Evolutionary conservation across 78 protist species (phyloP), one percentile per base, ranked within the genome.

Genomic region (Pigoraptor vietnamica): DNA sequence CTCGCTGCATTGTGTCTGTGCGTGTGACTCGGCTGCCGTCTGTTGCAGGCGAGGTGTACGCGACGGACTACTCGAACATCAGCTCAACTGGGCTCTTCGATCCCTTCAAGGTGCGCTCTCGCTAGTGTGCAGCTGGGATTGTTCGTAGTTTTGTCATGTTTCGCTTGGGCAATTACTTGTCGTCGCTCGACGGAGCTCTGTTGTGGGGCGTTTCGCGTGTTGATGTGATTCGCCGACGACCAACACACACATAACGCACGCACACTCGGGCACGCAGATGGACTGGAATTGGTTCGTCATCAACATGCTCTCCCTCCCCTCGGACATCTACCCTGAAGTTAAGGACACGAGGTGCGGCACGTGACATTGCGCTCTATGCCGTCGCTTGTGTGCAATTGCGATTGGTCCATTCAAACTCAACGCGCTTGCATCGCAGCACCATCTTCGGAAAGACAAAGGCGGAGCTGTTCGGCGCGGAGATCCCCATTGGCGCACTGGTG

Each of bases 1-100:
- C n/a, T n/a, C n/a, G 67, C 14, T 48, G 67, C 14, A 21, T 48
- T 48, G 67, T 6, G 67, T 48, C 67, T 48, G 67, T 48, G 67
- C 67, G 6, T 48, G 67, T 48, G 67, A 48, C 67, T 6, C 14
- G 14, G 14, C 6, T 48, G 67, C 29, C 14, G 67, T 6, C 67
- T 14, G 67, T 48, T 48, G 67, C 67, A 48, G 67, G 88, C n/a
- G 38, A 29, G 24, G 39, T 83, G 1, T 24, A 34, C 88, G 88
- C 88, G 88, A 83, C 88, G 39, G 88, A 83, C 25, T 83, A 35
- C 23, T 35, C 39, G 23, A 83, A 35, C 23, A 6, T 83, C 34
- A 35, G 39, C 88, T 83, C 88, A 34, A 83, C 88, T 0, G 88
- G 88, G 21, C 88, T 83, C 23, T 83, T 23, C 88, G 88, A 83